Evolutionary conservation across 2,329 filamentous ascomycete species (phyloP).

Genomic region (Penicillium sp.): DNA sequence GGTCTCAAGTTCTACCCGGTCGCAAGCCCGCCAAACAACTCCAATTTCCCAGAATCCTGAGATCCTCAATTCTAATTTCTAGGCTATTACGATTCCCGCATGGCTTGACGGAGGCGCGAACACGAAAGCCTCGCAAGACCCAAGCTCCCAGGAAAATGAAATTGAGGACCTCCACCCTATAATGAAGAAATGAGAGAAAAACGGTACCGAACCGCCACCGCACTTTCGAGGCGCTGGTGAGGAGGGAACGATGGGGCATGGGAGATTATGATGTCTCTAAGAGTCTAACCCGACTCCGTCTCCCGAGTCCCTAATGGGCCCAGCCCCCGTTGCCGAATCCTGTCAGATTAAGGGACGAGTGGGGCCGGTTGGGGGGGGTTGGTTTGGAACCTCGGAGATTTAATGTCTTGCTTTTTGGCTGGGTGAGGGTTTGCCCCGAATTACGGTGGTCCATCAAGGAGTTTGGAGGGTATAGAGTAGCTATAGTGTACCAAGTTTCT

Average conservation of each 20-base stretch:
- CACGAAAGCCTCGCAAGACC: not conserved
- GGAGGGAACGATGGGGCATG: slow-evolving; percentile 1
- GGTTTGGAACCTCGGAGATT: slow-evolving; percentile 1
- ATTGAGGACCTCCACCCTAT: not conserved
- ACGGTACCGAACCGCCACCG: slow-evolving; percentile 16
- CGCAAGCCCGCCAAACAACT: not conserved
- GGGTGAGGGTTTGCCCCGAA: too few species aligned
- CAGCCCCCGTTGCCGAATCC: slow-evolving; percentile 12
- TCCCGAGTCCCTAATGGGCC: too few species aligned
- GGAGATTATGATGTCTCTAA: not conserved
- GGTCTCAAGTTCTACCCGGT: not conserved
- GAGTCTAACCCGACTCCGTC: too few species aligned
- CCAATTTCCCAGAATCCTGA: not conserved
- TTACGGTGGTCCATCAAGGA: too few species aligned
- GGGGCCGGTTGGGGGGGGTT: slow-evolving; percentile 4
- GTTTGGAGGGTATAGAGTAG: too few species aligned
- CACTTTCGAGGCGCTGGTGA: slow-evolving; percentile 1
- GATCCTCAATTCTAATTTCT: not conserved
- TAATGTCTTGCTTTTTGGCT: not conserved
- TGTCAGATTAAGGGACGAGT: slow-evolving; percentile 26
- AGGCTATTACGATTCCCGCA: not conserved
- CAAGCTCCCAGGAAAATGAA: not conserved
- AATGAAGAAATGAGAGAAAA: slow-evolving; percentile 6
- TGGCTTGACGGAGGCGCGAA: not conserved
- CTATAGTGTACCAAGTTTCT: too few species aligned